Percentiles rank a stretch among this genome's conserved stretches.
Evolutionary conservation across 2,329 filamentous ascomycete species (phyloP).

Genomic region (Lithohypha guttulata): DNA sequence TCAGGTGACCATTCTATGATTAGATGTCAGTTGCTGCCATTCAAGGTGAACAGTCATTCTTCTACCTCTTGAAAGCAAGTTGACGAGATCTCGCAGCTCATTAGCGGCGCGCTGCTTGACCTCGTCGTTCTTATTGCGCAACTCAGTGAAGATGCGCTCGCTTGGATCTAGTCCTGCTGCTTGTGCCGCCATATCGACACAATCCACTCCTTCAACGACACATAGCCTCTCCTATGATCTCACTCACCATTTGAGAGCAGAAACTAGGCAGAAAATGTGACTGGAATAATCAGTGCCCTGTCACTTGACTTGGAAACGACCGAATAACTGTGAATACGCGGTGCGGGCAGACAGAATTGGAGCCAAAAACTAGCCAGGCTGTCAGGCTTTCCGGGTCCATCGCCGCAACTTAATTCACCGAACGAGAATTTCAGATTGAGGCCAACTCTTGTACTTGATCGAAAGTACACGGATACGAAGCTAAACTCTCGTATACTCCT

Average conservation of each 20-base stretch:
- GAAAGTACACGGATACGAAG: too few species aligned
- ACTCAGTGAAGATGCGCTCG: slow-evolving; percentile 46
- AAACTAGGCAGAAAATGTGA: too few species aligned
- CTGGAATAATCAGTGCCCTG: too few species aligned
- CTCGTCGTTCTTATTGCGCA: slow-evolving; percentile 47
- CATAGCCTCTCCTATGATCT: not conserved
- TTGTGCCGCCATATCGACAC: slow-evolving; percentile 34
- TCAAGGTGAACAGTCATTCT: slow-evolving; percentile 3
- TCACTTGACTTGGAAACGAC: too few species aligned
- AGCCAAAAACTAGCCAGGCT: too few species aligned
- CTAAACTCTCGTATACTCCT: too few species aligned
- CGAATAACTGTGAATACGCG: too few species aligned
- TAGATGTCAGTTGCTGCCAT: slow-evolving; percentile 10
- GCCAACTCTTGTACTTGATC: too few species aligned
- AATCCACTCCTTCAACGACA: slow-evolving; percentile 14
- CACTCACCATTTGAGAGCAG: not conserved
- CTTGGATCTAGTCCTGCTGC: slow-evolving; percentile 38
- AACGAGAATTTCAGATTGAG: too few species aligned
- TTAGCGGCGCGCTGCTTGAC: slow-evolving; percentile 38
- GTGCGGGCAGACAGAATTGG: too few species aligned
- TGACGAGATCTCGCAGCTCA: slow-evolving; percentile 38
- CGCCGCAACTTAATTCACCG: too few species aligned
- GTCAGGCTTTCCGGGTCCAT: too few species aligned
- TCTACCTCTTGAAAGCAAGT: slow-evolving; percentile 37
- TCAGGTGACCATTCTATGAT: slow-evolving; percentile 65